Base-by-base conservation (phyloP, 192 early-diverging fungal species). In the Coemansia sp. region DNA sequence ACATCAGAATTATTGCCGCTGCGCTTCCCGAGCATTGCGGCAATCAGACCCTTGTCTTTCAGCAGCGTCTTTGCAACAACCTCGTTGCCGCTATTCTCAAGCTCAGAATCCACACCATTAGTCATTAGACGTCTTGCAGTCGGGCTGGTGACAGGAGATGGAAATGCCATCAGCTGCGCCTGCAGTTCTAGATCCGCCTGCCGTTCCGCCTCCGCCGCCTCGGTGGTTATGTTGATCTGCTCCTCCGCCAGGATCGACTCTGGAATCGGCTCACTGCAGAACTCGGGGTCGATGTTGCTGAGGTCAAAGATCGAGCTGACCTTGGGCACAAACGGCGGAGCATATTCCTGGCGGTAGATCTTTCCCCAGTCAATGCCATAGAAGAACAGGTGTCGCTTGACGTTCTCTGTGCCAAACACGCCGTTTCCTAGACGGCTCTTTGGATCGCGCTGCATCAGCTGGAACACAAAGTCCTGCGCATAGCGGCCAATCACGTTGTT, bases 321-420 rank as follows among this genome's bases (percentile, higher is more conserved):
- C 31, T 81, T 70, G 30, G 87, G 87, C 55, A 85, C 85, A 54
- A 85, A 86, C 17, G 87, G 87, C 34, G 87, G 87, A 45, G 63
- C 75, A 10, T 82, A 70, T 44, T 84, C 67, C 61, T 84, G 82
- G 37, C 77, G 72, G 47, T 80, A 69, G 15, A 89, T 72, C 34
- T 80, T 77, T 14, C 71, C 65, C 87, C 87, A 89, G 70, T 89
- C 85, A n/a, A 87, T 65, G 10, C 67, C 74, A 20, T 57, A 30
- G 59, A 87, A 87, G 62, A 84, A 89, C 6, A 74, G 65, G 41
- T 89, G 87, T 11, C 72, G 61, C 60, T 82, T 82, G 61, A 89
- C 78, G 13, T 82, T 83, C 10, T 67, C 62, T 0, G 85, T 82
- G 50, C 82, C 86, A 48, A 63, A 69, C 1, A 81, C 67, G n/a